Conservation (phyloP, 306 rosid species). For the Trifolium subterraneum region DNA sequence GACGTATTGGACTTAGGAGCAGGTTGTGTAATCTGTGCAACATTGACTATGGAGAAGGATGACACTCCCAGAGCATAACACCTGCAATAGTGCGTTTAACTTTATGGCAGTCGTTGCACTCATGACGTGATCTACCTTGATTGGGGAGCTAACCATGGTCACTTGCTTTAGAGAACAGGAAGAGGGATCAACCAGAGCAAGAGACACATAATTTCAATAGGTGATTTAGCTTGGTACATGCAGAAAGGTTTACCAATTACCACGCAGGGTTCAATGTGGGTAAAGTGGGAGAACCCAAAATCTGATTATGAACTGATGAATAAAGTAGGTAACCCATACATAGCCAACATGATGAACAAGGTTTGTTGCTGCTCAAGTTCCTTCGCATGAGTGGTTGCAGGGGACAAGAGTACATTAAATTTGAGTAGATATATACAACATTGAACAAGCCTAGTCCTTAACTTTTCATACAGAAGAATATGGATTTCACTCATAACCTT, state of each 20-base stretch:
- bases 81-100: background rate
- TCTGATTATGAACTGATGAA: background rate
- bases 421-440: background rate
- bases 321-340: background rate
- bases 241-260: background rate
- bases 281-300: background rate
- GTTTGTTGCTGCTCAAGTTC: background rate
- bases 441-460: background rate
- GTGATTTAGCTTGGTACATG: too few species aligned
- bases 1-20: background rate
- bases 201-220: background rate
- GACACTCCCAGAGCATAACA: background rate
- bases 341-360: background rate
- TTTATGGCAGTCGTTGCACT: background rate
- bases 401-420: background rate
- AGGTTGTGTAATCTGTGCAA: background rate
- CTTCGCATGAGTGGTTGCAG: background rate
- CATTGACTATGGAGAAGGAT: background rate
- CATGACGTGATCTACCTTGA: background rate
- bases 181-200: background rate
- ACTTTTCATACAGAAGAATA: constrained; percentile 4
- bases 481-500: constrained; percentile 5
- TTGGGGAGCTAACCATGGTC: background rate
- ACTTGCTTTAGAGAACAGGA: background rate
- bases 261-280: background rate